These are phyloP conservation scores for Arachnomyces sp. DNA, from an alignment of 2,329 filamentous ascomycete genomes.

Conservation along the genomic window DNA sequence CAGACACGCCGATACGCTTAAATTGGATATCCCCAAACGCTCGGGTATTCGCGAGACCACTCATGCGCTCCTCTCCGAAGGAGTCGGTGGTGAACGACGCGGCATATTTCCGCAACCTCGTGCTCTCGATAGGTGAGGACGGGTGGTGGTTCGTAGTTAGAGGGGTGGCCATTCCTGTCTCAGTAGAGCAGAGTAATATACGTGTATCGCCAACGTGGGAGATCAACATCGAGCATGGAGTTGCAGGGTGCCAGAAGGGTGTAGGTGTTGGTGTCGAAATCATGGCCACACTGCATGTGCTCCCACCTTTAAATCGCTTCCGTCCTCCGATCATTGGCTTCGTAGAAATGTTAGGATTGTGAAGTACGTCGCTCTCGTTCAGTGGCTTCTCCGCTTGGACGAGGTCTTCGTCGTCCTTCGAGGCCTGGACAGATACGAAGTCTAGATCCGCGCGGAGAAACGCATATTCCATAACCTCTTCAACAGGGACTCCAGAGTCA, in stretches of 20 bases:
- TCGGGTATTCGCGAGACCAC: slow-evolving; percentile 85
- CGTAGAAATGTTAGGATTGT: slow-evolving; percentile 47
- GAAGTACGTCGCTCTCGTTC: slow-evolving; percentile 78
- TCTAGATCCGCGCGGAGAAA: slow-evolving; percentile 92
- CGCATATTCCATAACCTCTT: slow-evolving; percentile 70
- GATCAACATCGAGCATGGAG: slow-evolving; percentile 73
- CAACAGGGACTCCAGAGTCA: slow-evolving; percentile 33
- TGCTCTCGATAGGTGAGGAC: slow-evolving; percentile 74
- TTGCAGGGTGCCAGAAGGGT: slow-evolving; percentile 90
- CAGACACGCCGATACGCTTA: slow-evolving; percentile 88
- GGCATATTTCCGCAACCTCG: slow-evolving; percentile 76
- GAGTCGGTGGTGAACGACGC: slow-evolving; percentile 86
- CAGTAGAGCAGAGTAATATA: slow-evolving; percentile 79
- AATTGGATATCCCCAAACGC: slow-evolving; percentile 87
- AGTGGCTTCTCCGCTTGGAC: slow-evolving; percentile 67
- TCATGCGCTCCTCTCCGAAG: slow-evolving; percentile 94
- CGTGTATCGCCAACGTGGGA: slow-evolving; percentile 93
- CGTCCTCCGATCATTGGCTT: slow-evolving; percentile 58
- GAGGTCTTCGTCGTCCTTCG: slow-evolving; percentile 66
- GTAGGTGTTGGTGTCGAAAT: slow-evolving; percentile 87
- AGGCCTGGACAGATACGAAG: slow-evolving; percentile 82
- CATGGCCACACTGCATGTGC: slow-evolving; percentile 80
- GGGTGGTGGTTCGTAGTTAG: slow-evolving; percentile 91
- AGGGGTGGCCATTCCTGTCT: slow-evolving; percentile 69
- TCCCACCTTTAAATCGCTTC: slow-evolving; percentile 83